These are phyloP conservation scores for Rubus idaeus DNA, from an alignment of 306 rosid species.

Conservation along the genomic window DNA sequence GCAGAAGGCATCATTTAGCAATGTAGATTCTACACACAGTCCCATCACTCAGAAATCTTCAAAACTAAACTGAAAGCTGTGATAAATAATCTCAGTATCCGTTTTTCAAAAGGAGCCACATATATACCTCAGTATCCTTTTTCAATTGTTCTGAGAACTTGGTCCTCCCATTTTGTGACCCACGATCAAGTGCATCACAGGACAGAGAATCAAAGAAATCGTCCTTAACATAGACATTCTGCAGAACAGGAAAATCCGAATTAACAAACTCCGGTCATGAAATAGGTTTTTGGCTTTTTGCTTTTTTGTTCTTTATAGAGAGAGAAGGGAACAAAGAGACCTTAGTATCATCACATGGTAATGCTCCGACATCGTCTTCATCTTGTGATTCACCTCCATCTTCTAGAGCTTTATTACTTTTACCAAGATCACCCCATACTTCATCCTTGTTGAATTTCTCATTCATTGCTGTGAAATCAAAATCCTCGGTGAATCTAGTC, in stretches of 20 bases:
- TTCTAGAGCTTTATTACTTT: slow-evolving; percentile 53
- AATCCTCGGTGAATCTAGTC: slow-evolving; percentile 78
- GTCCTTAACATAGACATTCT: slow-evolving; percentile 47
- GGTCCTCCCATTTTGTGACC: slow-evolving; percentile 62
- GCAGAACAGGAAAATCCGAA: not conserved
- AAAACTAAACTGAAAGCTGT: not conserved
- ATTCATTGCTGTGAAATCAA: slow-evolving; percentile 92
- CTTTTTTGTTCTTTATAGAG: not conserved
- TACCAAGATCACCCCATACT: slow-evolving; percentile 97
- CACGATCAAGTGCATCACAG: slow-evolving; percentile 37
- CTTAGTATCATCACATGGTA: slow-evolving; percentile 39
- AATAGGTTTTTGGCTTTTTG: not conserved
- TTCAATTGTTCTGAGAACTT: slow-evolving; percentile 79
- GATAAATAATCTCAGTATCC: not conserved
- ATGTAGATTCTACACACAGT: not conserved
- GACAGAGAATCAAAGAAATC: slow-evolving; percentile 90
- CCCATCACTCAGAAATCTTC: not conserved
- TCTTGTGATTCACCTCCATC: slow-evolving; percentile 38
- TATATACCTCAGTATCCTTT: slow-evolving; percentile 76
- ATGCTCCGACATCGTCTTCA: slow-evolving; percentile 48
- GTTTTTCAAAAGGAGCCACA: not conserved
- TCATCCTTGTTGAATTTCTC: slow-evolving; percentile 97
- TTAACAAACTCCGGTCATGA: not conserved
- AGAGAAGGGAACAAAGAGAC: slow-evolving; percentile 25
- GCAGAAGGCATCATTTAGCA: not conserved